Conservation (phyloP, 305 asterid species). For the Fraxinus paxiana region DNA sequence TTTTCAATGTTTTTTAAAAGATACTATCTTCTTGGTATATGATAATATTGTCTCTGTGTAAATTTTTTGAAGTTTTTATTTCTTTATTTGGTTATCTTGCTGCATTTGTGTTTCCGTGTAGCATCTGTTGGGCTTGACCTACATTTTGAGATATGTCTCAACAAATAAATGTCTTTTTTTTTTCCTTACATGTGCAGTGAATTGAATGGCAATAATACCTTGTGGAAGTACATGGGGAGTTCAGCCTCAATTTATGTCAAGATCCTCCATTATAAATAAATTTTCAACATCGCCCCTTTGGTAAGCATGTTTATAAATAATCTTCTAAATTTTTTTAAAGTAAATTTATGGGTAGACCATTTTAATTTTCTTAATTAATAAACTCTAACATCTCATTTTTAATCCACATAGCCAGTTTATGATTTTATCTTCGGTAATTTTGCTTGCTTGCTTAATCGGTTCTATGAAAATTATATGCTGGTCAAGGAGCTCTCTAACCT, state of each 20-base stretch:
- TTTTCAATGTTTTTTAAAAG: neutral
- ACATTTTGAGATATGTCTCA: neutral
- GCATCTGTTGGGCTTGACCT: neutral
- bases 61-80: neutral
- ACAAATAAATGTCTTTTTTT: neutral
- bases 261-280: constrained; percentile 39
- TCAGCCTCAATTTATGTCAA: constrained; percentile 56
- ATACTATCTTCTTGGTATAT: neutral
- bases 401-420: neutral
- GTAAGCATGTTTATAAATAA: constrained; percentile 33
- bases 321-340: neutral
- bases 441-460: constrained; percentile 5
- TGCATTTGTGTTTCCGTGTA: neutral
- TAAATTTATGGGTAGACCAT: neutral
- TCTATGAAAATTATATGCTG: constrained; percentile 15
- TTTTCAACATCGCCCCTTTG: constrained; percentile 33
- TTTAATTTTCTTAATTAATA: neutral
- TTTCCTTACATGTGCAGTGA: constrained; percentile 26
- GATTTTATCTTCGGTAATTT: neutral
- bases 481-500: neutral
- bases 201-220: constrained; percentile 80
- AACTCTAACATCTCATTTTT: neutral
- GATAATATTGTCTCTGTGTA: neutral
- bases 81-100: neutral
- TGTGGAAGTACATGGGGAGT: constrained; percentile 85